Percentiles rank a stretch among this genome's conserved stretches.
Conservation (phyloP, 129 eudicot genomes). For the Dittrichia graveolens region DNA sequence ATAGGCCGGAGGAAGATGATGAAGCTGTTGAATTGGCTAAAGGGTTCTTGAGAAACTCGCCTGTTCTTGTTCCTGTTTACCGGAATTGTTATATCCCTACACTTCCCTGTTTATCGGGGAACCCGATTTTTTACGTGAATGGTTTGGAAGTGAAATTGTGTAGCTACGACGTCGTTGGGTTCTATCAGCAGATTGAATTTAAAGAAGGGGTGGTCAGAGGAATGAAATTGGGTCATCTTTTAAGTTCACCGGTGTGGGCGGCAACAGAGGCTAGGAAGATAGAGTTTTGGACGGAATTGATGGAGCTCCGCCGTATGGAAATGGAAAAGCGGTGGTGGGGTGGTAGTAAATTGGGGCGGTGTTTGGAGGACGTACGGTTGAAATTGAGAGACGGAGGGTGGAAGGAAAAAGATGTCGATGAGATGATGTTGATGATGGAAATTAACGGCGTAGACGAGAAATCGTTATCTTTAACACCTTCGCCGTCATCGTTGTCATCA, state of each 20-base stretch:
- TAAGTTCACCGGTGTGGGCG: conserved; percentile 71
- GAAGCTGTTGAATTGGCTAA: conserved; percentile 55
- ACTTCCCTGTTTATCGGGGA: conserved; percentile 58
- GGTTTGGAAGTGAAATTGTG: conserved; percentile 58
- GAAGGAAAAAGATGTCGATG: conserved; percentile 77
- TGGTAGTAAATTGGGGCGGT: conserved; percentile 45
- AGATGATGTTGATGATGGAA: conserved; percentile 82
- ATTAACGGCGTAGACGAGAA: conserved; percentile 53
- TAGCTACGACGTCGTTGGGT: conserved; percentile 70
- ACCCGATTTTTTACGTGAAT: conserved; percentile 64
- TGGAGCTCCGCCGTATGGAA: conserved; percentile 33
- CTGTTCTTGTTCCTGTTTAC: conserved; percentile 75
- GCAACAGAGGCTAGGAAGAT: conserved; percentile 66
- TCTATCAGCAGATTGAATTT: conserved; percentile 52
- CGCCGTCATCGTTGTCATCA: neutral
- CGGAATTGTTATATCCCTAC: conserved; percentile 58
- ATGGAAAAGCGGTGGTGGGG: conserved; percentile 51
- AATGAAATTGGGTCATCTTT: conserved; percentile 24
- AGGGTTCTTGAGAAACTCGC: conserved; percentile 42
- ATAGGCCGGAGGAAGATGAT: conserved; percentile 48
- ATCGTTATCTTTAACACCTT: neutral
- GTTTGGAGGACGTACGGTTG: conserved; percentile 57
- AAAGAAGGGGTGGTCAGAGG: conserved; percentile 34
- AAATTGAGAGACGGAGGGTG: conserved; percentile 75
- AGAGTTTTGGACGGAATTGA: conserved; percentile 75